Evolutionary conservation across 768 basidiomycete species (phyloP).

Genomic region (Serendipita vermifera): DNA sequence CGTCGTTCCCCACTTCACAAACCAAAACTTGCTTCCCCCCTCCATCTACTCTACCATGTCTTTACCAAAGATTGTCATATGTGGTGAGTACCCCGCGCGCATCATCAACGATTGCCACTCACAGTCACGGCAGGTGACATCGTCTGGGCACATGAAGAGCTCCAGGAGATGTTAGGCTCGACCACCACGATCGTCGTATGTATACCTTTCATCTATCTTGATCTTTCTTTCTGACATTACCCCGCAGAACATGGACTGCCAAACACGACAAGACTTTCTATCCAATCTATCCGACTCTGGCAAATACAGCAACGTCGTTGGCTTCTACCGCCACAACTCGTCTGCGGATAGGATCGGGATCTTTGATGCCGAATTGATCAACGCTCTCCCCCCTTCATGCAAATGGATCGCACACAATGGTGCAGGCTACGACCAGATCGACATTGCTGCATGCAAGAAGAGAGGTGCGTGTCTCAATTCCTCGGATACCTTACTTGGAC

Average conservation of each 20-base stretch:
- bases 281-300: conserved; percentile 47
- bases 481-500: background rate
- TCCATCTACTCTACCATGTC: too few species aligned
- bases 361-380: conserved; percentile 69
- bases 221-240: background rate
- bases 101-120: background rate
- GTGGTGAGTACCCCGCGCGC: conserved; percentile 17
- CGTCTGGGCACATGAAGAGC: conserved; percentile 71
- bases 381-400: conserved; percentile 49
- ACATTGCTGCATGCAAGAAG: conserved; percentile 57
- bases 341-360: conserved; percentile 53
- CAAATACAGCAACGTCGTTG: conserved; percentile 60
- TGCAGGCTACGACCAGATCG: conserved; percentile 84
- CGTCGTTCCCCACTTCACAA: too few species aligned
- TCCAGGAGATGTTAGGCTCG: conserved; percentile 45
- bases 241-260: conserved; percentile 40
- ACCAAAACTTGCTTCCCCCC: too few species aligned
- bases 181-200: conserved; percentile 69
- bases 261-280: conserved; percentile 55
- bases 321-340: conserved; percentile 65
- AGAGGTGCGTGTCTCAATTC: conserved; percentile 34
- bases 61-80: conserved; percentile 24
- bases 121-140: conserved; percentile 38
- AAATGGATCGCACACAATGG: conserved; percentile 89
- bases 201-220: conserved; percentile 12